Base-by-base conservation (phyloP, 1,284 basidiomycete genomes). In the Sanghuangporus sanghuang region DNA sequence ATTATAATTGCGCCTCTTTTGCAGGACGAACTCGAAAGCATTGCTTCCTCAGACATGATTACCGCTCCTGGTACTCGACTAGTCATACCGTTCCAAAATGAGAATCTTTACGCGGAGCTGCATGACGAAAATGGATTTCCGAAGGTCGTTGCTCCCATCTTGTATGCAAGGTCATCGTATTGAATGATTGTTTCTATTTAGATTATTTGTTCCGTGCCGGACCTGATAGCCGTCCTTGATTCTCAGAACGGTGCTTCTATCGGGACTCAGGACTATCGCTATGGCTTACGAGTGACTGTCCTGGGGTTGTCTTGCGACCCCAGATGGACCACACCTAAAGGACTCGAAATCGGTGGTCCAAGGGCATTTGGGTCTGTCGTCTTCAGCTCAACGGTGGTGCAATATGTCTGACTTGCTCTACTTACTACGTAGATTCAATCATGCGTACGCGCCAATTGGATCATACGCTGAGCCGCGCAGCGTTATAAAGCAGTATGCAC, bases 51-150 rank as follows among this genome's bases (percentile, higher is more conserved):
- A 7, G 32, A 64, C 16, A 59, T 35, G 38, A 54, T 60, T 18
- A 50, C 66, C 9, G 60, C 67, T 23, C 65, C 64, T 5, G 49
- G 44, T 21, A 53, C 46, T 14, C 35, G 70, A 69, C 6, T 77
- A 60, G 50, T 74, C 61, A 81, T 85, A 54, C 81, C 82, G 2
- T 85, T 85, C 74, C 82, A 85, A 69, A 85, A 85, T 68, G 83
- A 85, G 69, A 85, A 85, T 68, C 70, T 84, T 2, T 77, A 76
- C 61, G 79, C 77, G 8, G 78, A 81, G 65, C 61, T 79, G 39
- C 75, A 78, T 60, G 74, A 74, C 27, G 72, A 75, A 1, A 72
- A 70, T 68, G 69, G 73, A 58, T 39, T 73, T 63, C 67, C 71
- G 61, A 73, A 73, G 70, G 72, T 70, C 27, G 23, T 27, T 14